Evolutionary conservation across 78 protist species (phyloP).

Genomic region (Neovahlkampfia damariscottae): DNA sequence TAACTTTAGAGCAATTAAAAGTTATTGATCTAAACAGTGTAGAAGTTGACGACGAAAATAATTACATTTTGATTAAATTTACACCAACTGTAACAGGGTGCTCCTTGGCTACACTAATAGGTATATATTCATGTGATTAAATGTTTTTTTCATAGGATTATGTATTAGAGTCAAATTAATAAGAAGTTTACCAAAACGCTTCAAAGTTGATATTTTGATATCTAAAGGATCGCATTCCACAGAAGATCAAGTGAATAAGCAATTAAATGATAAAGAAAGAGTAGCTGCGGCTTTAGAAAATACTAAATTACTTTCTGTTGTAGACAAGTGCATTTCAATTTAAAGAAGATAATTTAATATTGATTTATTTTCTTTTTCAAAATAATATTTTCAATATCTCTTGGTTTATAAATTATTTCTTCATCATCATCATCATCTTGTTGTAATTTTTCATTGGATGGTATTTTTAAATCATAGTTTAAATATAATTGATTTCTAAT

Average conservation of each 20-base stretch:
- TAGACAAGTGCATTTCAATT: slow-evolving; percentile 50
- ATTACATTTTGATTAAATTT: slow-evolving; percentile 33
- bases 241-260: slow-evolving; percentile 62
- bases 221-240: slow-evolving; percentile 35
- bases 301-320: slow-evolving; percentile 23
- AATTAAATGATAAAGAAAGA: slow-evolving; percentile 81
- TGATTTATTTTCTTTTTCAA: too few relatives aligned
- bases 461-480: too few relatives aligned
- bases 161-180: slow-evolving; percentile 67
- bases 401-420: too few relatives aligned
- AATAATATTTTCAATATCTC: too few relatives aligned
- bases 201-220: slow-evolving; percentile 39
- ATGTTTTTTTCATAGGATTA: too few relatives aligned
- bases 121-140: too few relatives aligned
- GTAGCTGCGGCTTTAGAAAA: slow-evolving; percentile 78
- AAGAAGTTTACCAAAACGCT: slow-evolving; percentile 52
- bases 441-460: too few relatives aligned
- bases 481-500: too few relatives aligned
- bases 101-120: slow-evolving; percentile 75
- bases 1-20: slow-evolving; percentile 75
- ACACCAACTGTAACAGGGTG: slow-evolving; percentile 89
- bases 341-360: too few relatives aligned
- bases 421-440: too few relatives aligned
- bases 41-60: slow-evolving; percentile 31
- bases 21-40: slow-evolving; percentile 10